Percentiles rank a stretch among this genome's conserved stretches.
Evolutionary conservation across 1,284 basidiomycete genomes (phyloP).

Genomic region (Cryptococcus sp.): DNA sequence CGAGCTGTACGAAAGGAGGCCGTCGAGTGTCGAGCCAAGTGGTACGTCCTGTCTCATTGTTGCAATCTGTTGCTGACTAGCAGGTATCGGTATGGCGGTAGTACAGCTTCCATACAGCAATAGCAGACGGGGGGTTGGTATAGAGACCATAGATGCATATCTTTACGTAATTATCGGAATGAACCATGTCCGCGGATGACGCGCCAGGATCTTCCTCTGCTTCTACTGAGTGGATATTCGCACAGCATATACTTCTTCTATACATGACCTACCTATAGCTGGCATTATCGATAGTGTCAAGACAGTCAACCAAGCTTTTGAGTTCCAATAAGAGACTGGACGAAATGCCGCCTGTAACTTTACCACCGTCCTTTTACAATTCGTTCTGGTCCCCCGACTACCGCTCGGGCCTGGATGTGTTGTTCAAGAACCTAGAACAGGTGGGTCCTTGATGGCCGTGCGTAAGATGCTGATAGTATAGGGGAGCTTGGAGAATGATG

Average conservation of each 20-base stretch:
- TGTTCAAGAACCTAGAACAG: slow-evolving; percentile 73
- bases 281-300: too few species aligned
- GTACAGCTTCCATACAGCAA: neutral
- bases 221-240: too few species aligned
- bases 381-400: slow-evolving; percentile 92
- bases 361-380: slow-evolving; percentile 78
- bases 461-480: slow-evolving; percentile 5
- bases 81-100: slow-evolving; percentile 4
- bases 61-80: neutral
- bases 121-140: slow-evolving; percentile 4
- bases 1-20: slow-evolving; percentile 75
- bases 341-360: slow-evolving; percentile 73
- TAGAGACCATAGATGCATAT: neutral
- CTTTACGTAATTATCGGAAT: too few species aligned
- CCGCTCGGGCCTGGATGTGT: slow-evolving; percentile 68
- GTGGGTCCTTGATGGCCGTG: slow-evolving; percentile 42
- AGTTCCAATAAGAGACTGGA: too few species aligned
- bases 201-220: too few species aligned
- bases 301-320: too few species aligned
- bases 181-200: too few species aligned
- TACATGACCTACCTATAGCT: too few species aligned
- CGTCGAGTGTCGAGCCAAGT: slow-evolving; percentile 66
- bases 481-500: slow-evolving; percentile 63
- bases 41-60: slow-evolving; percentile 31
- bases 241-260: too few species aligned